These are phyloP conservation scores for Pseudocercospora ulei DNA, from an alignment of 2,329 filamentous ascomycete species.

Conservation along the genomic window DNA sequence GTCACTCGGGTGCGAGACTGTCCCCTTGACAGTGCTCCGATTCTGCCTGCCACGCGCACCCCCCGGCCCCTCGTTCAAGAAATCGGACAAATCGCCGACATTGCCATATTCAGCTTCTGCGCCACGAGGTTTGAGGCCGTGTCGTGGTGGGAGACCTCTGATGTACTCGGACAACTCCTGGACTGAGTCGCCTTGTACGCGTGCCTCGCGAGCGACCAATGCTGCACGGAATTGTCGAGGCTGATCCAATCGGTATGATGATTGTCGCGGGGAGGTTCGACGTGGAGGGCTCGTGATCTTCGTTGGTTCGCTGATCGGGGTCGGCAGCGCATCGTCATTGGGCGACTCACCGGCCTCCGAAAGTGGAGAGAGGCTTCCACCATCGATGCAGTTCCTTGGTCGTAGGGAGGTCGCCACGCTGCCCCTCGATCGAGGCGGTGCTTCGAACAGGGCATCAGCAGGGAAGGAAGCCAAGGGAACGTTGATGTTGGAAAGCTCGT, in stretches of 20 bases:
- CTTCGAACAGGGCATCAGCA: constrained; percentile 27
- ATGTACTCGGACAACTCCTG: constrained; percentile 17
- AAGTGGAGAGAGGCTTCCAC: constrained; percentile 11
- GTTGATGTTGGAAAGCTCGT: constrained; percentile 6
- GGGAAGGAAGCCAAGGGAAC: constrained; percentile 19
- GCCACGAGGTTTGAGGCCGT: constrained; percentile 12
- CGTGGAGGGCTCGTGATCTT: background rate
- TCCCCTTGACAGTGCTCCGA: background rate
- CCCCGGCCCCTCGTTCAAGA: constrained; percentile 9
- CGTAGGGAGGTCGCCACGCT: constrained; percentile 10
- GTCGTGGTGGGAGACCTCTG: constrained; percentile 13
- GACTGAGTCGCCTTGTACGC: constrained; percentile 14
- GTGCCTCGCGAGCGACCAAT: constrained; percentile 17
- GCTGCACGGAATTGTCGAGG: background rate
- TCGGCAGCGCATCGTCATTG: constrained; percentile 7
- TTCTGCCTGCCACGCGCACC: background rate
- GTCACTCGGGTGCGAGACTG: background rate
- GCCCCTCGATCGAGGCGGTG: constrained; percentile 10
- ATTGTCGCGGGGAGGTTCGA: background rate
- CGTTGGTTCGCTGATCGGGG: background rate
- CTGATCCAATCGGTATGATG: background rate
- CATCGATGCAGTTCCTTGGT: constrained; percentile 11
- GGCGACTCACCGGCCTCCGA: constrained; percentile 15
- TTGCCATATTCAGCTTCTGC: constrained; percentile 13
- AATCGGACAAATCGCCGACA: constrained; percentile 6